These are phyloP conservation scores for Cylindrotheca closterium DNA, from an alignment of 108 stramenopile species.

Conservation along the genomic window DNA sequence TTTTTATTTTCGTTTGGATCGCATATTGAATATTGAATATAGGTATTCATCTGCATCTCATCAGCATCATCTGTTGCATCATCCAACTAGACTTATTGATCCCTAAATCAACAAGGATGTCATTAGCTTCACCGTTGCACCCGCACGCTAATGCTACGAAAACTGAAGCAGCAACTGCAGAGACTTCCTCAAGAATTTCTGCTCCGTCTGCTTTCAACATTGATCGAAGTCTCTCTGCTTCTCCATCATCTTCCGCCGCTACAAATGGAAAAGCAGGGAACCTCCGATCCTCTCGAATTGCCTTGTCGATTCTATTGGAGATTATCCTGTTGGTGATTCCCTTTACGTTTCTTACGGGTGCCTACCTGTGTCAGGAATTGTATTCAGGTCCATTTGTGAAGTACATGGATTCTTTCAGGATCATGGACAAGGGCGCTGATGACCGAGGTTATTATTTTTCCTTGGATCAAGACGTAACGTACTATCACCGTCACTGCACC, in stretches of 20 bases:
- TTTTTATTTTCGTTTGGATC: too few relatives aligned
- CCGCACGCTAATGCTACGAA: not conserved
- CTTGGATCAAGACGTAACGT: not conserved
- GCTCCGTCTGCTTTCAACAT: not conserved
- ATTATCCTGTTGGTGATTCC: not conserved
- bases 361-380: not conserved
- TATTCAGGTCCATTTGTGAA: not conserved
- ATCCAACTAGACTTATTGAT: too few relatives aligned
- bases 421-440: not conserved
- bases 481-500: not conserved
- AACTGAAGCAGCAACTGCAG: not conserved
- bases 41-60: too few relatives aligned
- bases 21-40: too few relatives aligned
- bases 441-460: not conserved
- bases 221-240: too few relatives aligned
- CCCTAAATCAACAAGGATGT: too few relatives aligned
- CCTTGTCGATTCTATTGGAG: not conserved
- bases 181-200: not conserved
- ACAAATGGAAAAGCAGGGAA: not conserved
- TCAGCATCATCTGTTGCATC: too few relatives aligned
- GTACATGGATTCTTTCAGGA: not conserved
- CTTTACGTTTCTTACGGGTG: not conserved
- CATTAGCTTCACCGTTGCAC: not conserved
- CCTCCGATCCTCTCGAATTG: not conserved
- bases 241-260: too few relatives aligned